phyloP scores from a whole-genome alignment of 208 protist species.

The Naegleria lovaniensis region DNA sequence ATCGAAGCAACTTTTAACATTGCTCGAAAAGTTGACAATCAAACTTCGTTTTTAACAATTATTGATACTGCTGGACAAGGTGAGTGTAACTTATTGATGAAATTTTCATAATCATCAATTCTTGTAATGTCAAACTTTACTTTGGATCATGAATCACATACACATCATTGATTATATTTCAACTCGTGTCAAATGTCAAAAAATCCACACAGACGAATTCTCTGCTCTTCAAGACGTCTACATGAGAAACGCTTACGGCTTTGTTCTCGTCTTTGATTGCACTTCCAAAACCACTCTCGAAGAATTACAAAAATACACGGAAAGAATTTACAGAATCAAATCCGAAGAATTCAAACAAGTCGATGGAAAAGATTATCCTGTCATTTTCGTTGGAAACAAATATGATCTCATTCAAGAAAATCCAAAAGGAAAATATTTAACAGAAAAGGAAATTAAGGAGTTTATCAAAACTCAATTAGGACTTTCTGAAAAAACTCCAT shows the following conservation, averaged over 20 bases:
- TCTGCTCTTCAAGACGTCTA: conserved; percentile 42
- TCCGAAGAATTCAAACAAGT: conserved; percentile 33
- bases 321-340: conserved; percentile 52
- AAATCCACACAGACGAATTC: conserved; percentile 53
- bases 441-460: background rate
- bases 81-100: background rate
- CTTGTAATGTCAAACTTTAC: too few species aligned
- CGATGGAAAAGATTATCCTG: conserved; percentile 46
- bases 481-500: background rate
- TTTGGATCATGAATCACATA: too few species aligned
- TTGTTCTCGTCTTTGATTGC: conserved; percentile 57
- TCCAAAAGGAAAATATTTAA: background rate
- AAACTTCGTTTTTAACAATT: conserved; percentile 56
- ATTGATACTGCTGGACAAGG: conserved; percentile 68
- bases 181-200: conserved; percentile 35
- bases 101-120: too few species aligned
- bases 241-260: conserved; percentile 49
- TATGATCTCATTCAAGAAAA: conserved; percentile 49
- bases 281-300: conserved; percentile 47
- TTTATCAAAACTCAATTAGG: background rate
- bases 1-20: conserved; percentile 66
- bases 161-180: background rate
- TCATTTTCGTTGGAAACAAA: conserved; percentile 56
- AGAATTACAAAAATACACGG: conserved; percentile 42
- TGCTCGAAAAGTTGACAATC: conserved; percentile 56